phyloP scores from a whole-genome alignment of 2,329 filamentous ascomycete species.

The Colletotrichum gloeosporioides region DNA sequence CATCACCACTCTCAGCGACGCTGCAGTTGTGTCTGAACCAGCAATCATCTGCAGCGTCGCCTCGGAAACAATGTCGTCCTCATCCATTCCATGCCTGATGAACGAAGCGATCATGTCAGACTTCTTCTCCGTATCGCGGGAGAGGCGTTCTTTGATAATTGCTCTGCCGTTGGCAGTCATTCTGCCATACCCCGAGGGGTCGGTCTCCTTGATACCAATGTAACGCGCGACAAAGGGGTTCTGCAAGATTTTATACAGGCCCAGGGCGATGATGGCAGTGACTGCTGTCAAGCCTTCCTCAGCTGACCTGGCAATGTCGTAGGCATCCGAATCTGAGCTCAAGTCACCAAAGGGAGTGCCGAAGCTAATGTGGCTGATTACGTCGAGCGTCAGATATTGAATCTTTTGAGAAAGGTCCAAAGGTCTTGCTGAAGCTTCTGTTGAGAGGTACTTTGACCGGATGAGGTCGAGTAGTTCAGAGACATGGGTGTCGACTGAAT shows the following conservation, averaged over 20 bases:
- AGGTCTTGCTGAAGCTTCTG: slow-evolving; percentile 26
- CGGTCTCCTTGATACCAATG: slow-evolving; percentile 18
- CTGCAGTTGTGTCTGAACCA: slow-evolving; percentile 40
- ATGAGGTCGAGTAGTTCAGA: slow-evolving; percentile 50
- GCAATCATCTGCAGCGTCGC: slow-evolving; percentile 32
- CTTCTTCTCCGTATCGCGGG: slow-evolving; percentile 6
- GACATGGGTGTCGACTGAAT: slow-evolving; percentile 48
- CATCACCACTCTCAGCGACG: slow-evolving; percentile 47
- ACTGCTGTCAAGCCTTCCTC: slow-evolving; percentile 32
- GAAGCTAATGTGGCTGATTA: slow-evolving; percentile 58
- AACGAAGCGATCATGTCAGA: slow-evolving; percentile 35
- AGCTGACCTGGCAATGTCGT: slow-evolving; percentile 50
- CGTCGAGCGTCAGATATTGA: slow-evolving; percentile 58
- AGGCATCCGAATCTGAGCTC: slow-evolving; percentile 48
- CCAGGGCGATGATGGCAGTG: slow-evolving; percentile 9
- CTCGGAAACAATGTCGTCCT: slow-evolving; percentile 34
- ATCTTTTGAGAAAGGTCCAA: slow-evolving; percentile 54
- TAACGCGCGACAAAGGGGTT: slow-evolving; percentile 1
- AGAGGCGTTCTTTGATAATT: not conserved
- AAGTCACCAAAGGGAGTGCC: slow-evolving; percentile 54
- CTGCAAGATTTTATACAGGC: slow-evolving; percentile 12
- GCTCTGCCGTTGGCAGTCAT: slow-evolving; percentile 26
- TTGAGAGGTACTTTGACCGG: slow-evolving; percentile 46
- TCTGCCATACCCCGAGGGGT: slow-evolving; percentile 15
- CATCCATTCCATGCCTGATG: slow-evolving; percentile 43